Percentiles rank a stretch among this genome's conserved stretches.
phyloP scores from a whole-genome alignment of 1,284 basidiomycete species.

The Trichosporon faecale region DNA sequence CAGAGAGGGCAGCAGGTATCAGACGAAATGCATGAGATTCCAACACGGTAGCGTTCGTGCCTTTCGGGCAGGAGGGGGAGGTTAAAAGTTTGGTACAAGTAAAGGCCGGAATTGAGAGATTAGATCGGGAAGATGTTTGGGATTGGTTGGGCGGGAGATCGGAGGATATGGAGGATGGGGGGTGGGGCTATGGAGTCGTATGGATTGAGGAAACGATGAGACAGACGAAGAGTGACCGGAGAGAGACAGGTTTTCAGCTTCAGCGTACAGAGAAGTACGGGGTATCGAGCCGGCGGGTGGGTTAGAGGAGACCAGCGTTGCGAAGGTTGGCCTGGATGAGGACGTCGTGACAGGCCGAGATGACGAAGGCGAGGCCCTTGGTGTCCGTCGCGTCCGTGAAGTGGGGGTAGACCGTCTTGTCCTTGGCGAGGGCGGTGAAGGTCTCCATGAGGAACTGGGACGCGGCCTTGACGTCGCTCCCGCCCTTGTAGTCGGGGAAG shows the following conservation, averaged over 20 bases:
- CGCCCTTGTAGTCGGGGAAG: slow-evolving; percentile 76
- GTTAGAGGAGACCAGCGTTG: neutral
- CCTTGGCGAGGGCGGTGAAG: slow-evolving; percentile 83
- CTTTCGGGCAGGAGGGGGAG: neutral
- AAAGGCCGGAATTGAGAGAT: slow-evolving; percentile 21
- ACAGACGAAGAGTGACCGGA: neutral
- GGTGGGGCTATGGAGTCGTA: slow-evolving; percentile 13
- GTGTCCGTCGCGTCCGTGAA: slow-evolving; percentile 58
- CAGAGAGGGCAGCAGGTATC: neutral
- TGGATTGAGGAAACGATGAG: slow-evolving; percentile 27
- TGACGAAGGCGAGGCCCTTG: slow-evolving; percentile 57
- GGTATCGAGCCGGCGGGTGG: neutral
- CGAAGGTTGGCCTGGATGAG: slow-evolving; percentile 48
- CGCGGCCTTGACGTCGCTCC: slow-evolving; percentile 72
- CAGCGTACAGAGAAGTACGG: neutral
- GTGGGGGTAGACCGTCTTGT: slow-evolving; percentile 57
- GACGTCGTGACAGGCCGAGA: slow-evolving; percentile 58
- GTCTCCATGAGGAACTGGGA: slow-evolving; percentile 81
- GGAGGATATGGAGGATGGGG: slow-evolving; percentile 26
- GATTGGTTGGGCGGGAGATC: slow-evolving; percentile 4
- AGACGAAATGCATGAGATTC: slow-evolving; percentile 11
- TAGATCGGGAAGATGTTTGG: slow-evolving; percentile 12
- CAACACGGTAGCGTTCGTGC: neutral
- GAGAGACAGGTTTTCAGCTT: neutral
- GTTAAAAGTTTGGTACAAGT: neutral